Conservation (phyloP, 208 protist species). For the Angomonas deanei region DNA sequence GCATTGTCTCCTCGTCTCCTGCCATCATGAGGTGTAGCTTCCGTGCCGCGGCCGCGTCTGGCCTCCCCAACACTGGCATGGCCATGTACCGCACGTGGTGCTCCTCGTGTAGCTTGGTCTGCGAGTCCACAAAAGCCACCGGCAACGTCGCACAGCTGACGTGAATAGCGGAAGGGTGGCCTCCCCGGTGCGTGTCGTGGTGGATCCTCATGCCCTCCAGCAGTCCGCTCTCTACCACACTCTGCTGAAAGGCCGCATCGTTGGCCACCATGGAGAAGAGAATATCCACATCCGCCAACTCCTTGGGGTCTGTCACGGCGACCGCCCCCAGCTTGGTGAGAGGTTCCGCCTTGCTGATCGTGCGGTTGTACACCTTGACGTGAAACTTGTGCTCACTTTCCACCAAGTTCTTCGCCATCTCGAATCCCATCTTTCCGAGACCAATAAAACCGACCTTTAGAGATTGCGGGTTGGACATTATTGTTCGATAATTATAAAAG, state of each 20-base stretch:
- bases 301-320: conserved; percentile 5
- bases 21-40: conserved; percentile 26
- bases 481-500: conserved; percentile 1
- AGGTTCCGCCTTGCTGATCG: conserved; percentile 5
- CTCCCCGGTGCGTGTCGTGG: background rate
- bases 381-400: conserved; percentile 5
- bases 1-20: background rate
- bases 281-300: conserved; percentile 18
- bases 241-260: conserved; percentile 8
- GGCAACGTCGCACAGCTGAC: conserved; percentile 24
- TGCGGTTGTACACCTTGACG: conserved; percentile 32
- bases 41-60: conserved; percentile 18
- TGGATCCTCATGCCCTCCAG: conserved; percentile 11
- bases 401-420: conserved; percentile 17
- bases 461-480: background rate
- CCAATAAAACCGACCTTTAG: conserved; percentile 17
- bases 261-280: conserved; percentile 27
- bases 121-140: conserved; percentile 9
- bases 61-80: conserved; percentile 23
- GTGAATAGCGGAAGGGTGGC: conserved; percentile 11
- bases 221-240: conserved; percentile 13
- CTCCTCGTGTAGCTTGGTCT: conserved; percentile 7
- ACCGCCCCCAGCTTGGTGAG: conserved; percentile 10
- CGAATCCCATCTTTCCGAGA: conserved; percentile 26
- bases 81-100: conserved; percentile 13